These are phyloP conservation scores for Russula sp. DNA, from an alignment of 768 basidiomycete genomes.

Conservation along the genomic window DNA sequence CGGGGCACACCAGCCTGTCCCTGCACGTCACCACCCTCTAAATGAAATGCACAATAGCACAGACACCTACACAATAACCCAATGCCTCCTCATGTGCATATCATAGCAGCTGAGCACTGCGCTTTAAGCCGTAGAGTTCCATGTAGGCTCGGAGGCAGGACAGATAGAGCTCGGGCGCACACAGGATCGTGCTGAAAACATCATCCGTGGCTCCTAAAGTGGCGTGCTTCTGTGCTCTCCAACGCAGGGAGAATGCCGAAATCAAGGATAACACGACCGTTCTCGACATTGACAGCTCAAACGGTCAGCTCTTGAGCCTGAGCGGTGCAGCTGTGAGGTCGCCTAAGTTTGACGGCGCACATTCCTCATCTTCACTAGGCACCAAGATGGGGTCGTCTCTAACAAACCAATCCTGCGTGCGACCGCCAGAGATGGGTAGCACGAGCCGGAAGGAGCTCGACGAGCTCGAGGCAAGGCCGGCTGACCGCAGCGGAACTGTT, in stretches of 20 bases:
- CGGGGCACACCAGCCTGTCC: conserved; percentile 66
- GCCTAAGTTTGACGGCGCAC: conserved; percentile 70
- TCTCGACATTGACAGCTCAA: conserved; percentile 30
- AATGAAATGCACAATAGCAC: conserved; percentile 66
- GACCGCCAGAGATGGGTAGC: conserved; percentile 21
- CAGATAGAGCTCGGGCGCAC: conserved; percentile 67
- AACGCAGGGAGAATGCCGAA: conserved; percentile 8
- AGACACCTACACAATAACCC: conserved; percentile 62
- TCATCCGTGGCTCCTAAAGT: conserved; percentile 63
- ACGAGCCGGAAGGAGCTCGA: conserved; percentile 36
- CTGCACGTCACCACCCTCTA: conserved; percentile 57
- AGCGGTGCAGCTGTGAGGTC: conserved; percentile 28
- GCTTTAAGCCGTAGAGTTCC: conserved; percentile 69
- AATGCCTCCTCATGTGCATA: conserved; percentile 32
- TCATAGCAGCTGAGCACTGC: conserved; percentile 61
- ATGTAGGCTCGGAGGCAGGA: conserved; percentile 59
- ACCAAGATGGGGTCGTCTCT: conserved; percentile 60
- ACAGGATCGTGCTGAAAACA: conserved; percentile 55
- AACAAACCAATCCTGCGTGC: conserved; percentile 8
- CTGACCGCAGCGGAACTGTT: conserved; percentile 44
- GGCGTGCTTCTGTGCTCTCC: conserved; percentile 67
- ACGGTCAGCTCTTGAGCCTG: conserved; percentile 29
- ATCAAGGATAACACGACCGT: conserved; percentile 48
- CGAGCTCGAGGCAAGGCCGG: conserved; percentile 61
- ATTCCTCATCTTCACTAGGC: conserved; percentile 67